These are phyloP conservation scores for Plasmodium sp. DNA, from an alignment of 169 alveolate species.

Conservation along the genomic window DNA sequence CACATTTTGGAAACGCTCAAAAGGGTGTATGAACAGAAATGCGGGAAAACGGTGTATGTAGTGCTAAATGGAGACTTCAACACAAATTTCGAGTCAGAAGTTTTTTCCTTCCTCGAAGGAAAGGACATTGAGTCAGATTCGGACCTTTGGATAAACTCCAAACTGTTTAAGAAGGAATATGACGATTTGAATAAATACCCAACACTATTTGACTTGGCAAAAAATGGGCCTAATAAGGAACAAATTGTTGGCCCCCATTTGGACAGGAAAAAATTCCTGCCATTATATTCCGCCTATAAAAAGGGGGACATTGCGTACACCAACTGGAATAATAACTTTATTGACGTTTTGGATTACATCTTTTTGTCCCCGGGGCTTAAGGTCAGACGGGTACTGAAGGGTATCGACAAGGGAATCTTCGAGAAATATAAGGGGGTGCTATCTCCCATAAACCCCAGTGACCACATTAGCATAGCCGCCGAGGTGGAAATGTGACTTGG, in stretches of 20 bases:
- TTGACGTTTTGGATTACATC: constrained; percentile 67
- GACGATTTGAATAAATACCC: constrained; percentile 71
- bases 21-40: constrained; percentile 23
- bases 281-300: constrained; percentile 55
- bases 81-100: constrained; percentile 68
- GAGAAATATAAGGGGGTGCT: constrained; percentile 27
- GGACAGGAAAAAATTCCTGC: constrained; percentile 50
- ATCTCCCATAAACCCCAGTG: constrained; percentile 70
- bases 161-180: constrained; percentile 67
- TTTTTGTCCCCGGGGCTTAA: constrained; percentile 64
- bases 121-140: constrained; percentile 23
- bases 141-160: constrained; percentile 39
- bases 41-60: constrained; percentile 12
- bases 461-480: constrained; percentile 62
- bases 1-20: constrained; percentile 38
- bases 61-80: constrained; percentile 64
- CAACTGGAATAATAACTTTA: constrained; percentile 72
- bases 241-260: constrained; percentile 55
- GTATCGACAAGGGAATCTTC: constrained; percentile 7
- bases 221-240: background rate
- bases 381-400: constrained; percentile 49
- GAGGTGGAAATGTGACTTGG: constrained; percentile 42
- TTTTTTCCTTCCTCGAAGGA: constrained; percentile 56
- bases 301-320: constrained; percentile 53
- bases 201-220: constrained; percentile 31